phyloP scores from a whole-genome alignment of 441 rosid species.

The Erysimum cheiri region DNA sequence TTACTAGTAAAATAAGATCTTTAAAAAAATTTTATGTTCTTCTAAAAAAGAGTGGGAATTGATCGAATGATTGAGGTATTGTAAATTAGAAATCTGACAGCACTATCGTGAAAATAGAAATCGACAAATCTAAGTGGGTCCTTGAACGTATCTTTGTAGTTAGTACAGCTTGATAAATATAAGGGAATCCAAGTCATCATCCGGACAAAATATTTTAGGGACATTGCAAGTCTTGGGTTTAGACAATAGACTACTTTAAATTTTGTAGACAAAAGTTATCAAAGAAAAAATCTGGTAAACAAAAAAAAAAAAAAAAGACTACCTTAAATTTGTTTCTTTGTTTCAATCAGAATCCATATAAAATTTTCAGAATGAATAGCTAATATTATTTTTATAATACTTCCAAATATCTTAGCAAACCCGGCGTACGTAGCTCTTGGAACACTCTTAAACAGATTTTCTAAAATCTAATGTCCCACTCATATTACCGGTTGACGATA shows the following conservation, averaged over 20 bases:
- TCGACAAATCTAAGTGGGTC: constrained; percentile 43
- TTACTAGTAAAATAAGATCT: constrained; percentile 13
- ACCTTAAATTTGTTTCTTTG: neutral
- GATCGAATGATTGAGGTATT: constrained; percentile 28
- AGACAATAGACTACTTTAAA: constrained; percentile 23
- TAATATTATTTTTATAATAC: neutral
- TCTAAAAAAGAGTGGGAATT: neutral
- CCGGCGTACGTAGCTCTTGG: neutral
- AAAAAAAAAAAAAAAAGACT: neutral
- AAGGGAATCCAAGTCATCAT: constrained; percentile 25
- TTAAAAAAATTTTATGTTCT: neutral
- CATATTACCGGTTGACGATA: neutral
- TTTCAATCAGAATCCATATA: neutral
- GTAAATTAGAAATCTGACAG: constrained; percentile 19
- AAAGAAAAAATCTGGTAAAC: neutral
- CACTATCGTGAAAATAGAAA: constrained; percentile 24
- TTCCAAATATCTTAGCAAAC: neutral
- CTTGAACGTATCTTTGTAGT: constrained; percentile 38
- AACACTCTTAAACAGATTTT: neutral
- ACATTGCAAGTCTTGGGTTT: constrained; percentile 21
- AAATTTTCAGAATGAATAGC: neutral
- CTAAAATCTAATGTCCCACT: neutral
- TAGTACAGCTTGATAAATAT: constrained; percentile 23
- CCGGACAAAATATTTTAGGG: constrained; percentile 25
- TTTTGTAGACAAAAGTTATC: neutral